Base-by-base conservation (phyloP, 768 basidiomycete genomes). In the Boletus barrowsii region DNA sequence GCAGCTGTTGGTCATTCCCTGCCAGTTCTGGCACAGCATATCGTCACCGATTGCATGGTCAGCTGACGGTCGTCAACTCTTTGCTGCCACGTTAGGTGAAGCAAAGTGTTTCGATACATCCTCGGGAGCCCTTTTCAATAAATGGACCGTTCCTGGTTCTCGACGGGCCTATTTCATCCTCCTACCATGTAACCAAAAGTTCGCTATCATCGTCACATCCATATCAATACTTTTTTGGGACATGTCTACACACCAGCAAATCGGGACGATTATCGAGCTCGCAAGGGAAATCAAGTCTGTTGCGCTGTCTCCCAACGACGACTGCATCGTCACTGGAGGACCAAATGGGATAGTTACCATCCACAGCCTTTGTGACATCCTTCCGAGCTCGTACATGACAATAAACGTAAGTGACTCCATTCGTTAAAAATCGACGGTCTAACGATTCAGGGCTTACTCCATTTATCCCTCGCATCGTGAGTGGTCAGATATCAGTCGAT, bases 161-260 rank as follows among this genome's bases (percentile, higher is more conserved):
- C 6, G 1, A 26, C 26, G 26, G 26, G 7, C 26, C 26, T 8
- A 8, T 26, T 26, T 1, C 26, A 26, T 26, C 26, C 6, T 26
- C 26, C 26, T 40, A 2, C 3, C 33, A 11, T 1, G 33, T 13
- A 33, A 33, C 11, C 33, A 33, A 33, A 33, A 33, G 33, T 33
- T 33, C 1, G 13, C 13, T 13, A 1, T 10, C 5, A 1, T 6
- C 13, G 5, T 33, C 13, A 13, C 33, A 33, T 5, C 5, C 32
- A 0, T 17, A 0, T 48, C 30, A 7, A 14, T 53, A n/a, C 47
- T 45, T 22, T 47, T 54, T 30, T 54, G 53, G 53, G 40, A 54
- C 13, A 14, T 10, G 3, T 32, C 41, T 13, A 48, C 46, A 2
- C 18, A 37, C 10, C 3, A 15, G 18, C 53, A 48, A 43, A 42